Evolutionary conservation across 2,329 filamentous ascomycete species (phyloP).

Genomic region (Cercospora sesami): DNA sequence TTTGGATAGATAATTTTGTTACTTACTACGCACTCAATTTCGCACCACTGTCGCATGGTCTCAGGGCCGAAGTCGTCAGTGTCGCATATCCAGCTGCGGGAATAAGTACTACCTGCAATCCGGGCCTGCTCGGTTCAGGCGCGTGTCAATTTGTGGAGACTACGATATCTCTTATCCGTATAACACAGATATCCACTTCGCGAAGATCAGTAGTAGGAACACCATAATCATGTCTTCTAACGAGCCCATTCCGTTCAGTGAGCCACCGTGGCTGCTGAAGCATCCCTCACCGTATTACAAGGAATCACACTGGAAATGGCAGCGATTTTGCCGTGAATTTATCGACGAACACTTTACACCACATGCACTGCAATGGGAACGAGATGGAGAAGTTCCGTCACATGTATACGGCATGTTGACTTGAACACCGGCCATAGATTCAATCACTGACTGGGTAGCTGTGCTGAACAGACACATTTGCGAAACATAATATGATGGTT

Average conservation of each 20-base stretch:
- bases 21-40: neutral
- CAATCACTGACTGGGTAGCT: slow-evolving; percentile 31
- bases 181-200: neutral
- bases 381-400: slow-evolving; percentile 28
- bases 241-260: slow-evolving; percentile 48
- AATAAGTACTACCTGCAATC: neutral
- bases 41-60: neutral
- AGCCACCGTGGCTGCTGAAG: slow-evolving; percentile 76
- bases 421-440: neutral
- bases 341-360: slow-evolving; percentile 68
- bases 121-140: neutral
- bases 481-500: slow-evolving; percentile 69
- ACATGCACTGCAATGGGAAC: slow-evolving; percentile 74
- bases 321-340: slow-evolving; percentile 69
- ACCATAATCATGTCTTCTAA: neutral
- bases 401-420: neutral
- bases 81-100: neutral
- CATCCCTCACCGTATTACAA: slow-evolving; percentile 80
- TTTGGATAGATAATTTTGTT: neutral
- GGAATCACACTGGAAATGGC: slow-evolving; percentile 68
- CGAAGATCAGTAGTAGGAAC: neutral
- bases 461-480: slow-evolving; percentile 58
- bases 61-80: neutral
- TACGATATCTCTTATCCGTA: neutral
- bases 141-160: neutral